Percentiles rank a stretch among this genome's conserved stretches.
phyloP scores from a whole-genome alignment of 2,329 filamentous ascomycete genomes.

The Pyricularia sp. region DNA sequence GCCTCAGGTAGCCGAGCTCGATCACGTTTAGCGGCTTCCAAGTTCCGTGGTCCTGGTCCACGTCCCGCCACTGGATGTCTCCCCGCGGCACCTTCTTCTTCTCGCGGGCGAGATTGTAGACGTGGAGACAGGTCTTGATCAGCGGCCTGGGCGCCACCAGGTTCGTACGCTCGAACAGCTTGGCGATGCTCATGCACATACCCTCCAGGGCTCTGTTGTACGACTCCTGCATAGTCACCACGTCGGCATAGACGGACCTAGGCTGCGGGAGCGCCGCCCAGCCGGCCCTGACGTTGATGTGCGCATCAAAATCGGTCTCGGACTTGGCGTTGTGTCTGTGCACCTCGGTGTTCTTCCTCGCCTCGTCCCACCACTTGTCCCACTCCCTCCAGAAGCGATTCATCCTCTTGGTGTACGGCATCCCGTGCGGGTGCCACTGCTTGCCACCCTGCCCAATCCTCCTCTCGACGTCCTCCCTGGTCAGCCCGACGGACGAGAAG shows the following conservation, averaged over 20 bases:
- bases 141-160: slow-evolving; percentile 18
- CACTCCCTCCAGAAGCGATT: slow-evolving; percentile 9
- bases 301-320: not conserved
- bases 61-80: slow-evolving; percentile 5
- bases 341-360: slow-evolving; percentile 7
- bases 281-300: not conserved
- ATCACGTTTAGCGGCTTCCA: slow-evolving; percentile 12
- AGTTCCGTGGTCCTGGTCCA: not conserved
- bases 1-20: slow-evolving; percentile 23
- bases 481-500: slow-evolving; percentile 1
- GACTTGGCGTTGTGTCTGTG: not conserved
- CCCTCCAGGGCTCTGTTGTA: slow-evolving; percentile 13
- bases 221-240: not conserved
- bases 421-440: not conserved
- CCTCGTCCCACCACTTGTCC: slow-evolving; percentile 10
- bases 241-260: slow-evolving; percentile 14
- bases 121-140: slow-evolving; percentile 13
- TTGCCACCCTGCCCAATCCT: not conserved
- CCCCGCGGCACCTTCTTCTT: not conserved
- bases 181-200: slow-evolving; percentile 15
- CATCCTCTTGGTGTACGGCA: slow-evolving; percentile 10
- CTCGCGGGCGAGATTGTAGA: slow-evolving; percentile 8
- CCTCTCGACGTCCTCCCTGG: slow-evolving; percentile 1
- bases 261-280: slow-evolving; percentile 13
- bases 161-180: slow-evolving; percentile 15